A percentile compares a stretch with the other conserved stretches of the same genome.
These are phyloP conservation scores for Hymenoscyphus infarciens DNA, from an alignment of 2,329 filamentous ascomycete species.

Conservation along the genomic window DNA sequence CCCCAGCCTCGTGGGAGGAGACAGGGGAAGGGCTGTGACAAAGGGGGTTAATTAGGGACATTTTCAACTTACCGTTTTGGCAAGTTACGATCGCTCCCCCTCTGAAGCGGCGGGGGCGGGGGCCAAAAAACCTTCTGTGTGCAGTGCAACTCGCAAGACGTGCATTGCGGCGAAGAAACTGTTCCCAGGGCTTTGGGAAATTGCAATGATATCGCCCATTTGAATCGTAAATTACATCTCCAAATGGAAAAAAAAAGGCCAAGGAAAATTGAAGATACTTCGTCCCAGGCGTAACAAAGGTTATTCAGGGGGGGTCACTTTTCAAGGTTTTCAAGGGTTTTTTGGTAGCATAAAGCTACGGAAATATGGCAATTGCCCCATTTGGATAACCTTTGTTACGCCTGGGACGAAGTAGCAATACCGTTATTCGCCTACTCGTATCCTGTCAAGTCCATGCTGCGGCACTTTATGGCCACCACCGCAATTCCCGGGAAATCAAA, in stretches of 20 bases:
- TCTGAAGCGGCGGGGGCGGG: neutral
- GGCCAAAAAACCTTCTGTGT: neutral
- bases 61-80: neutral
- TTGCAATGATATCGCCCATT: neutral
- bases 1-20: neutral
- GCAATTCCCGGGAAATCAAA: constrained; percentile 1
- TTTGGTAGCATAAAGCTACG: no score
- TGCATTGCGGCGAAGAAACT: neutral
- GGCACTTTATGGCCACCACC: neutral
- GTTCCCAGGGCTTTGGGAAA: neutral
- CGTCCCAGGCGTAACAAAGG: no score
- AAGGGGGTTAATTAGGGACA: constrained; percentile 3
- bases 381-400: no score
- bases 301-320: no score
- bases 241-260: neutral
- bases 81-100: neutral
- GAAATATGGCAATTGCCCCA: no score
- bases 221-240: neutral
- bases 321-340: no score
- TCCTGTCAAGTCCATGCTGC: neutral
- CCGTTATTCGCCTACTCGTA: neutral
- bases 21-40: neutral
- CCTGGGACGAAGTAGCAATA: no score
- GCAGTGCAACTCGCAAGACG: neutral
- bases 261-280: neutral